Base-by-base conservation (phyloP, 2,329 filamentous ascomycete genomes). In the Didymella segeticola region DNA sequence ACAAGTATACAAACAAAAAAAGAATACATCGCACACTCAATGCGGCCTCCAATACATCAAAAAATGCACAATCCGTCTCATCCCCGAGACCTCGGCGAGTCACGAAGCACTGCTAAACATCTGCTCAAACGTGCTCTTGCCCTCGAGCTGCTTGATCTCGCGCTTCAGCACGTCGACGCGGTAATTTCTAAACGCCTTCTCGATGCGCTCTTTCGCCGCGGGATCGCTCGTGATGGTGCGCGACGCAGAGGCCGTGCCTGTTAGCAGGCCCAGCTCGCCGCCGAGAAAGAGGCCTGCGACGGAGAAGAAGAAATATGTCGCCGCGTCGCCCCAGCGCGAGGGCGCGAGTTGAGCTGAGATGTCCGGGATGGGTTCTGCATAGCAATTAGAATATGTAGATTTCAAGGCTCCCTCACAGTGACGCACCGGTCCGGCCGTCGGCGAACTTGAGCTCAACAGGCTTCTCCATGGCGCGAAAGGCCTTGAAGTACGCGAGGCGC, bases 391-490 rank as follows among this genome's bases (percentile, higher is more conserved):
- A 2, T 20, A 20, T 6, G 11, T n/a, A n/a, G n/a, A n/a, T n/a
- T 17, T 5, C 25, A 27, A 27, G 11, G 10, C 6, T 5, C 22
- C 11, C 2, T 9, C 17, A 7, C 4, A 5, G 8, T 10, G 8
- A 50, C 64, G 20, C 69, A 85, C 84, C 81, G 43, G 80, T 80
- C 15, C 85, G 77, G 0, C 87, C 87, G 59, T 83, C 81, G 0
- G 83, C 80, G 68, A 89, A 89, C 12, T 82, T 74, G 5, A 89
- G 80, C 47, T 85, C 79, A 0, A 81, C 83, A 0, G 87, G 87
- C 69, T 83, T 84, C 67, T 89, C 84, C 45, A 80, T 74, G 0
- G 85, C 80, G 17, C 81, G 79, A 73, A 89, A 85, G 6, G 83
- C 82, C 36, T 80, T 79, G 76, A 88, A 89, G 70, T 87, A 81